These are phyloP conservation scores for Cladosporium cucumerinum DNA, from an alignment of 2,329 filamentous ascomycete genomes.

Conservation along the genomic window DNA sequence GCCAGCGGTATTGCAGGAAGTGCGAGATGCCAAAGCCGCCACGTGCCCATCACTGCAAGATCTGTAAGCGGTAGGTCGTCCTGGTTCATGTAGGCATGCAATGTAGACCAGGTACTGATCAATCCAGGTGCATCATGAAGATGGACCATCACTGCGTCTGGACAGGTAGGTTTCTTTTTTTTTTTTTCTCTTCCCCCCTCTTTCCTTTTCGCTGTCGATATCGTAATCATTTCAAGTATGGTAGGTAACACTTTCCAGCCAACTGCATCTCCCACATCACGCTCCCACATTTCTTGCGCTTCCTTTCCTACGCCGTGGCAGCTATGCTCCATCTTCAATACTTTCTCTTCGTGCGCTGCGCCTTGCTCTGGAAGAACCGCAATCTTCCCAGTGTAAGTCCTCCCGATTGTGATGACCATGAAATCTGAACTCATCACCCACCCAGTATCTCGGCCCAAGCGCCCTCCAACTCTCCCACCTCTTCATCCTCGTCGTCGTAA, in stretches of 20 bases:
- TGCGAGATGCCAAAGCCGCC: slow-evolving; percentile 72
- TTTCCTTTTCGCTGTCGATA: background rate
- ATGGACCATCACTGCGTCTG: slow-evolving; percentile 89
- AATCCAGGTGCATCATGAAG: slow-evolving; percentile 58
- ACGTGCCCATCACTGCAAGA: slow-evolving; percentile 76
- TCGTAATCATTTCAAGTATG: slow-evolving; percentile 8
- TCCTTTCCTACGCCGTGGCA: slow-evolving; percentile 66
- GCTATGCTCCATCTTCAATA: slow-evolving; percentile 60
- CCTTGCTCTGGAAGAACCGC: slow-evolving; percentile 62
- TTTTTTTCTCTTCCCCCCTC: no score
- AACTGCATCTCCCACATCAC: slow-evolving; percentile 82
- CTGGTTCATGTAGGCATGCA: background rate
- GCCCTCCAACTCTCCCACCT: slow-evolving; percentile 58
- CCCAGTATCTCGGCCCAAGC: slow-evolving; percentile 66
- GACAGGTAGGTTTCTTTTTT: slow-evolving; percentile 51
- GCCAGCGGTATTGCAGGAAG: slow-evolving; percentile 67
- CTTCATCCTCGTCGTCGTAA: slow-evolving; percentile 57
- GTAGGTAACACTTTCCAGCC: slow-evolving; percentile 35
- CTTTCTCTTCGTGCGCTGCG: slow-evolving; percentile 59
- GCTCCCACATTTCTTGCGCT: slow-evolving; percentile 78
- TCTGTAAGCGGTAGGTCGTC: slow-evolving; percentile 58
- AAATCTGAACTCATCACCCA: background rate
- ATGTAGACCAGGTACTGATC: background rate
- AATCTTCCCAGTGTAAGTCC: slow-evolving; percentile 60
- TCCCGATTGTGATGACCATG: background rate